Percentiles rank a stretch among this genome's conserved stretches.
These are phyloP conservation scores for Pseudocercospora musae DNA, from an alignment of 2,329 filamentous ascomycete genomes.

Conservation along the genomic window DNA sequence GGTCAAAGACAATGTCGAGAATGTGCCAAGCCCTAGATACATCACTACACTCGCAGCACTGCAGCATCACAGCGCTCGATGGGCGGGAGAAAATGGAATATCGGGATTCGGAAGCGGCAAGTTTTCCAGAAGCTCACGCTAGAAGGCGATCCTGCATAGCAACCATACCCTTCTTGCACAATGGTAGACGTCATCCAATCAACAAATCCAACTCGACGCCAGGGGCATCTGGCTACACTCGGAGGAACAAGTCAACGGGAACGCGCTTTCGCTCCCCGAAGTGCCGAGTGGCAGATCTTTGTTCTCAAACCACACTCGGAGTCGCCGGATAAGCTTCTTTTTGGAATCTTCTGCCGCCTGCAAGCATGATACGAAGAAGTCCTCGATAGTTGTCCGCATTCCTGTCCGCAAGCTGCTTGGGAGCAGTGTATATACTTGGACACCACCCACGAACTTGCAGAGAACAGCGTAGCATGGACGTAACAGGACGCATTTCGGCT, in stretches of 20 bases:
- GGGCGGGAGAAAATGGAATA: not conserved
- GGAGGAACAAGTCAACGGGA: not conserved
- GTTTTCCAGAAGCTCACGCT: not conserved
- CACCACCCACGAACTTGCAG: not conserved
- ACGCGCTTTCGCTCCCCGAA: slow-evolving; percentile 1
- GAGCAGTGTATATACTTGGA: not conserved
- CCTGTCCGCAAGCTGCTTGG: not conserved
- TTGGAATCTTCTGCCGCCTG: not conserved
- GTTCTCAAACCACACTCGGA: not conserved
- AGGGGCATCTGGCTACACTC: not conserved
- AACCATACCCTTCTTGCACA: slow-evolving; percentile 4
- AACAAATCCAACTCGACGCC: not conserved
- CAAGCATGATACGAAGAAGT: not conserved
- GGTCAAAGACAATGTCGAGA: too few relatives aligned
- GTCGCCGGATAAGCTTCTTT: not conserved
- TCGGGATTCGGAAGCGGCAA: not conserved
- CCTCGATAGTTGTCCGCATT: not conserved
- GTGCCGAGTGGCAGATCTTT: not conserved
- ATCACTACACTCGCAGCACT: too few relatives aligned
- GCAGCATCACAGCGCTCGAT: too few relatives aligned
- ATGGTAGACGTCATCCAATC: slow-evolving; percentile 4
- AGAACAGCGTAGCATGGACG: not conserved
- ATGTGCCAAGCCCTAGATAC: too few relatives aligned
- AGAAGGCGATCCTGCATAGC: not conserved
- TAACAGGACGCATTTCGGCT: not conserved